Base-by-base conservation (phyloP, 2,329 filamentous ascomycete genomes). In the Calycina herbarum region DNA sequence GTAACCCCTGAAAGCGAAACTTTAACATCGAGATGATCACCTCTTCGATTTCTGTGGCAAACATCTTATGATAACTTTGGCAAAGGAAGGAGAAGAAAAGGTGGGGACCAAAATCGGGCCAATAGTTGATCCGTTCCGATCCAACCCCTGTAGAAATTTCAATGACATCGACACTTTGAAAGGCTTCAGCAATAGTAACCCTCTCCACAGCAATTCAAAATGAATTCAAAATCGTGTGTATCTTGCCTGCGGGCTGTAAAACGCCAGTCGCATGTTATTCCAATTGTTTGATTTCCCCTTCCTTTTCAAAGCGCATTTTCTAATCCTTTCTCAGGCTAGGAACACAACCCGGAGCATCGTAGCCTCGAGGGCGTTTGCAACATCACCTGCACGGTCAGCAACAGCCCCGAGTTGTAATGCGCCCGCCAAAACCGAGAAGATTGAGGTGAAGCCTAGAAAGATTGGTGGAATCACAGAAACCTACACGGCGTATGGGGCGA, bases 401-500 rank as follows among this genome's bases (percentile, higher is more conserved):
- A 63, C 71, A 24, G 56, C 66, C 59, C 59, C 66, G n/a, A 64
- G 61, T 15, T 35, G 69, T 10, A 72, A 71, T 68, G 64, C 62
- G 6, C 66, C 68, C 20, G 59, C 65, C n/a, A 31, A 48, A 35
- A 27, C 29, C 27, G 63, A 63, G 7, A 63, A 70, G 51, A 65
- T 64, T 7, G 42, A 45, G 75, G 73, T 59, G 78, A 20, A 48
- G 17, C 24, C 54, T 67, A 5, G 66, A 65, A 61, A 69, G 59
- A 48, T 59, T 7, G 57, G 64, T 80, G 40, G 66, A 27, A 58
- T 65, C 1, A 83, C 83, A 8, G 87, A 89, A 73, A 87, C 87
- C 13, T 97, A 97, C 77, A 85, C 90, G 63, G 91, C 93, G 40
- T 91, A 95, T 75, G 89, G 88, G 66, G 86, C 88, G 61, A 95